Conservation (phyloP, 176 grass and related monocot species). For the Urochloa ruziziensis region DNA sequence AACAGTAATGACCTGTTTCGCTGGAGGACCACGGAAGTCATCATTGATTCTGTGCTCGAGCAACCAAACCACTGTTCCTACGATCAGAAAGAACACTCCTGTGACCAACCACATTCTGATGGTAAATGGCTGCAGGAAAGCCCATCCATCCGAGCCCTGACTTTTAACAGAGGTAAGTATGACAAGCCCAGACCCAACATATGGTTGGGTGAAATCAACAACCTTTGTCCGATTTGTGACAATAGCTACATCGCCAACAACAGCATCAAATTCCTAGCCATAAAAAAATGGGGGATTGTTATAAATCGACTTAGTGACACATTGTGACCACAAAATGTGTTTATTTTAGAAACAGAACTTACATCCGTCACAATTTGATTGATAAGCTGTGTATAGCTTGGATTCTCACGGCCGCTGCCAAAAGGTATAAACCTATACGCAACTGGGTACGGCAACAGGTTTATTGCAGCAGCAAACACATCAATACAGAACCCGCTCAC, state of each 20-base stretch:
- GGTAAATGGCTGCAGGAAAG: slow-evolving; percentile 85
- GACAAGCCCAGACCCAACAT: slow-evolving; percentile 62
- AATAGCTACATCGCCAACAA: slow-evolving; percentile 68
- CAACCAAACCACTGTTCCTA: slow-evolving; percentile 79
- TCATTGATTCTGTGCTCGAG: slow-evolving; percentile 91
- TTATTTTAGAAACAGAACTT: slow-evolving; percentile 44
- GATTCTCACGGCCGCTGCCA: slow-evolving; percentile 64
- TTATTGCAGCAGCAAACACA: slow-evolving; percentile 83
- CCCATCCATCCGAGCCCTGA: slow-evolving; percentile 57
- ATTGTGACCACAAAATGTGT: not conserved
- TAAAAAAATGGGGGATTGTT: not conserved
- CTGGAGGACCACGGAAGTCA: slow-evolving; percentile 80
- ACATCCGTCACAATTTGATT: slow-evolving; percentile 52
- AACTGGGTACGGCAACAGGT: slow-evolving; percentile 73
- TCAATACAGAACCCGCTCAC: slow-evolving; percentile 78
- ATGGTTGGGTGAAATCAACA: slow-evolving; percentile 92
- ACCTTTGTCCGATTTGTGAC: slow-evolving; percentile 69
- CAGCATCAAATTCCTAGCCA: slow-evolving; percentile 72
- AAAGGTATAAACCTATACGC: slow-evolving; percentile 60
- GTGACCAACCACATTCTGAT: slow-evolving; percentile 76
- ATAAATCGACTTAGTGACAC: not conserved
- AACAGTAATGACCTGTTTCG: slow-evolving; percentile 63
- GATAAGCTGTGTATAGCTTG: slow-evolving; percentile 57
- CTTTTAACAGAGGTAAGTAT: slow-evolving; percentile 70
- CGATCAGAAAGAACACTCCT: slow-evolving; percentile 72